These are phyloP conservation scores for Orbilia blumenaviensis DNA, from an alignment of 2,329 filamentous ascomycete genomes.

Conservation along the genomic window DNA sequence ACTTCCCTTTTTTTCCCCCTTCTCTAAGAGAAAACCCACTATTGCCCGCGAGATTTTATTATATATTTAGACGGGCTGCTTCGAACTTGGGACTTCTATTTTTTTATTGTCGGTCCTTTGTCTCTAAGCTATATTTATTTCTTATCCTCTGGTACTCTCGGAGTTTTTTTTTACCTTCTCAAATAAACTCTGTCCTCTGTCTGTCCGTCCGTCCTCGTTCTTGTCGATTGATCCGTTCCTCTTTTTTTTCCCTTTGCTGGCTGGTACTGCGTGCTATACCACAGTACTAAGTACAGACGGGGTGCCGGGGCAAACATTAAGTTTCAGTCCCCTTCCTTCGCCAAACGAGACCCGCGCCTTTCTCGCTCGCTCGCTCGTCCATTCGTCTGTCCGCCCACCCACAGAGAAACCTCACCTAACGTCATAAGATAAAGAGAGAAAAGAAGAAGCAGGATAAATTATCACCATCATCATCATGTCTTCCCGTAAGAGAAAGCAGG, in stretches of 20 bases:
- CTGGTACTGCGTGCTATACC: neutral
- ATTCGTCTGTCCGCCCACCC: neutral
- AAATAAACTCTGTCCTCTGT: conserved; percentile 47
- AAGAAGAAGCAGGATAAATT: neutral
- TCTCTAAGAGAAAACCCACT: neutral
- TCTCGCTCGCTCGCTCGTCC: neutral
- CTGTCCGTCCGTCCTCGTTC: no score
- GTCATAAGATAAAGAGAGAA: neutral
- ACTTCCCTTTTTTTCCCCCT: neutral
- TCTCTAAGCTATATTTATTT: no score
- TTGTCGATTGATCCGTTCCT: neutral
- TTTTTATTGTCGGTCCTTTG: neutral
- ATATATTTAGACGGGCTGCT: conserved; percentile 1
- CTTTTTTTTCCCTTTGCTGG: neutral
- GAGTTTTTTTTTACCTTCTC: conserved; percentile 4
- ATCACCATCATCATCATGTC: conserved; percentile 54
- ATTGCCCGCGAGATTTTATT: conserved; percentile 24
- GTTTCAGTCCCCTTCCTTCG: conserved; percentile 3
- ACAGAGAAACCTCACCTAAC: neutral
- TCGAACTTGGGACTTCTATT: no score
- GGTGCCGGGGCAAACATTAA: conserved; percentile 13
- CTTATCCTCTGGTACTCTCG: no score
- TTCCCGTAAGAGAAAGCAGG: conserved; percentile 57
- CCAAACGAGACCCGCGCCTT: neutral
- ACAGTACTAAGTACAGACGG: neutral